Percentiles rank a stretch among this genome's conserved stretches.
Conservation (phyloP, 495 filamentous ascomycete genomes). For the Neurospora hispaniola region DNA sequence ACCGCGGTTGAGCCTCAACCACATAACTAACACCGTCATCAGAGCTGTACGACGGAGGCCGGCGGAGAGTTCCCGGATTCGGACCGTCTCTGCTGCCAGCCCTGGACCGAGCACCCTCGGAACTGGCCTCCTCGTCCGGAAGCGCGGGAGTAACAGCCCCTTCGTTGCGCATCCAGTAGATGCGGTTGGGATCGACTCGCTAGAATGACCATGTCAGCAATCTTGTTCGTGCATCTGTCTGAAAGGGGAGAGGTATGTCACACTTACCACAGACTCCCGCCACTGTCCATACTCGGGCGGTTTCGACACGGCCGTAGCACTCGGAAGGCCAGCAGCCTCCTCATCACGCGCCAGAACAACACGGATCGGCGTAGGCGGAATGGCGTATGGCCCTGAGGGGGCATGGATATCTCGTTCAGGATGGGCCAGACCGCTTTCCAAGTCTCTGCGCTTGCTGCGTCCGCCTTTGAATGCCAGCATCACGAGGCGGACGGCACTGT, state of each 20-base stretch:
- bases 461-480: slow-evolving; percentile 43
- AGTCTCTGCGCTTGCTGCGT: slow-evolving; percentile 15
- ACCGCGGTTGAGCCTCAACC: slow-evolving; percentile 48
- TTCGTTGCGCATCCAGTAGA: slow-evolving; percentile 65
- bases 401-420: background rate
- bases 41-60: slow-evolving; percentile 61
- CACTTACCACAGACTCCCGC: slow-evolving; percentile 69
- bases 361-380: slow-evolving; percentile 50
- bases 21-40: slow-evolving; percentile 63
- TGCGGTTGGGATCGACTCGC: slow-evolving; percentile 68
- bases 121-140: background rate
- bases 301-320: slow-evolving; percentile 44
- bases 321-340: slow-evolving; percentile 44
- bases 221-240: too few species aligned
- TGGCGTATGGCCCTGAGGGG: slow-evolving; percentile 37
- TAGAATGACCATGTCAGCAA: slow-evolving; percentile 17
- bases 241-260: too few species aligned
- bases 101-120: background rate
- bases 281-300: slow-evolving; percentile 86
- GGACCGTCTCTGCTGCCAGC: slow-evolving; percentile 8
- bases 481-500: slow-evolving; percentile 62
- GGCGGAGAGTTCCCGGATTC: slow-evolving; percentile 15
- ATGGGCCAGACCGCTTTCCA: background rate
- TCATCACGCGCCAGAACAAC: slow-evolving; percentile 53
- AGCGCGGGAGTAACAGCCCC: slow-evolving; percentile 10